These are phyloP conservation scores for Russula griseocarnosa DNA, from an alignment of 768 basidiomycete species.

Conservation along the genomic window DNA sequence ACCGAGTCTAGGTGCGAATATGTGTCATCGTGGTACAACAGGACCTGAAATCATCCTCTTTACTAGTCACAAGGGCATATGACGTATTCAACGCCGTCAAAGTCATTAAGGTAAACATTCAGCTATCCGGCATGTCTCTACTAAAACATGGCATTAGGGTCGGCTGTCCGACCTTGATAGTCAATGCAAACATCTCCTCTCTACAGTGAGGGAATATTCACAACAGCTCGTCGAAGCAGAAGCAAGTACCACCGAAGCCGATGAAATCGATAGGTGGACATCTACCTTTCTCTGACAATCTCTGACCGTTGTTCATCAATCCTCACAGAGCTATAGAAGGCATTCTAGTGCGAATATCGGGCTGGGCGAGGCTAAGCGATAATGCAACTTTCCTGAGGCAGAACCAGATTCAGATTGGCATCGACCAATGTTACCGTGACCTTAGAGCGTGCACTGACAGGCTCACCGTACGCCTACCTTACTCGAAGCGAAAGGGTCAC, in stretches of 20 bases:
- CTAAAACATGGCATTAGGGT: background rate
- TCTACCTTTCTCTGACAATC: background rate
- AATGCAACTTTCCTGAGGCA: conserved; percentile 35
- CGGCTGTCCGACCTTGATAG: conserved; percentile 3
- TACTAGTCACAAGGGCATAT: conserved; percentile 9
- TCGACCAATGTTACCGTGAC: conserved; percentile 39
- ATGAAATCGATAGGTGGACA: conserved; percentile 16
- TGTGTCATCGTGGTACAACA: background rate
- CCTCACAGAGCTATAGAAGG: conserved; percentile 9
- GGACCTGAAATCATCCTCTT: background rate
- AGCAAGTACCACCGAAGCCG: background rate
- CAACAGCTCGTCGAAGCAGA: background rate
- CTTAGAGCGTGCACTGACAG: conserved; percentile 39
- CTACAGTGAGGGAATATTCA: conserved; percentile 16
- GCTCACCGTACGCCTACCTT: conserved; percentile 36
- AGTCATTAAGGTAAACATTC: conserved; percentile 4
- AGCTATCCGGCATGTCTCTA: background rate
- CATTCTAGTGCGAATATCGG: conserved; percentile 2
- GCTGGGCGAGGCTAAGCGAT: conserved; percentile 1
- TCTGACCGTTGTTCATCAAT: background rate
- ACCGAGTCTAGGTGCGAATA: conserved; percentile 4
- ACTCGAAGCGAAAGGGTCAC: background rate
- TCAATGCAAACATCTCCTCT: conserved; percentile 8
- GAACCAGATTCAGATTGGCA: conserved; percentile 41
- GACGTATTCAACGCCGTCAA: conserved; percentile 7